Evolutionary conservation across 1,284 basidiomycete genomes (phyloP).

Genomic region (Ceratobasidium papillatum): DNA sequence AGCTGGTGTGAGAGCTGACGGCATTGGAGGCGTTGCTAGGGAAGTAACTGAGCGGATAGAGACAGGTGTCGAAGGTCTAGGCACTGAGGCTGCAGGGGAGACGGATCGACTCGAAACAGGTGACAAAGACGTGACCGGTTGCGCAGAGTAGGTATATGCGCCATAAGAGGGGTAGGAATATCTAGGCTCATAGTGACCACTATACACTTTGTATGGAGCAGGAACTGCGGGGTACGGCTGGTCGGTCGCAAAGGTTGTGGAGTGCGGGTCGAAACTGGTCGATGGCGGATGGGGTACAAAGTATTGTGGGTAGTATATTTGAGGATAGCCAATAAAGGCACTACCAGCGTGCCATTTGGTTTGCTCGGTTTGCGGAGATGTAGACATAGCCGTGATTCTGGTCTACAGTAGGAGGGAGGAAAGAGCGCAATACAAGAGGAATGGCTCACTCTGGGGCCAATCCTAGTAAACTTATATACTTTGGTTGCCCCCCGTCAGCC

Average conservation of each 20-base stretch:
- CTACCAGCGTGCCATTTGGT: neutral
- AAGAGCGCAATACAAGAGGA: neutral
- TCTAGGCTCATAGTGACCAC: neutral
- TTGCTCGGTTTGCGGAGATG: neutral
- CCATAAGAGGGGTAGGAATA: neutral
- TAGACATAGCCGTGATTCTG: neutral
- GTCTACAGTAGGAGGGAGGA: neutral
- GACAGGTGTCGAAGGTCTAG: neutral
- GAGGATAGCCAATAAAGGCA: neutral
- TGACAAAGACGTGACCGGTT: neutral
- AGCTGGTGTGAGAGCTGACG: neutral
- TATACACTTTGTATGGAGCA: neutral
- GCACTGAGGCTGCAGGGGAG: neutral
- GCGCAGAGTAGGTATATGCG: constrained; percentile 8
- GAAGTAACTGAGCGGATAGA: neutral
- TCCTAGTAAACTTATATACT: neutral
- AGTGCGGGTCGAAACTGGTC: neutral
- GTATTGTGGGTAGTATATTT: neutral
- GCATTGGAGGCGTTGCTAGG: neutral
- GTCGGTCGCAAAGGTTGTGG: neutral
- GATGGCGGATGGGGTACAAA: neutral
- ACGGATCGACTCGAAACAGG: neutral
- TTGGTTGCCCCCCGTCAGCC: neutral
- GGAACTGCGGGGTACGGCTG: neutral
- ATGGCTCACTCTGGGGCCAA: neutral